Base-by-base conservation (phyloP, 495 filamentous ascomycete species). In the Patellaria atrata region DNA sequence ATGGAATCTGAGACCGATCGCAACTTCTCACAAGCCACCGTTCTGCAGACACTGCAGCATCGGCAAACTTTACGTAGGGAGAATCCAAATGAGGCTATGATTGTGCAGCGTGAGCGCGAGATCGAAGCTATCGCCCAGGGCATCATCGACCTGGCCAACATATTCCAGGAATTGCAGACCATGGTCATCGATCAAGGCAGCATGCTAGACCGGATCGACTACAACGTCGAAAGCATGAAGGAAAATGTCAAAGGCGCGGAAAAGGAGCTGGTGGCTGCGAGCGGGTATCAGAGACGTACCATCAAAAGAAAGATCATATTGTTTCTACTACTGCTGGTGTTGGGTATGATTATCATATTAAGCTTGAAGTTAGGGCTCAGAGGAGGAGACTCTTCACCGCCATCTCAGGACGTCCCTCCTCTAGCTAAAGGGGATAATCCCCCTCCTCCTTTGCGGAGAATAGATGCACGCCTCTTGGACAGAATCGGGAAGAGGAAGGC, bases 171-270 rank as follows among this genome's bases (percentile, higher is more conserved):
- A 43, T 59, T 97, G 13, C 91, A 97, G 51, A 73, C 66, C 14
- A 94, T 97, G 85, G 77, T 97, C 37, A 97, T 97, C 40, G 89
- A 97, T 55, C 89, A 97, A 58, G 89, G 89, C 9, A 94, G 83
- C 18, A 84, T 97, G 79, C 71, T 97, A 15, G 89, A 97, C 59
- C 71, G 89, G 22, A 94, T 97, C 49, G 89, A 97, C 53, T 97
- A 94, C 60, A 97, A 97, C 53, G 79, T 97, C 22, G 89, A 97
- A 60, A 66, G 70, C 38, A 94, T 94, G 84, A 73, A 70, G 9
- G 72, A 70, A 16, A 79, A 94, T 48, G 82, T 96, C 20, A 92
- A 93, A 53, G 75, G 67, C 13, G 89, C 89, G 6, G 84, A 89
- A 40, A 87, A 86, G 55, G 89, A 97, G 58, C 67, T 97, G 35